Evolutionary conservation across 306 rosid species (phyloP).

Genomic region (Spatholobus suberectus): DNA sequence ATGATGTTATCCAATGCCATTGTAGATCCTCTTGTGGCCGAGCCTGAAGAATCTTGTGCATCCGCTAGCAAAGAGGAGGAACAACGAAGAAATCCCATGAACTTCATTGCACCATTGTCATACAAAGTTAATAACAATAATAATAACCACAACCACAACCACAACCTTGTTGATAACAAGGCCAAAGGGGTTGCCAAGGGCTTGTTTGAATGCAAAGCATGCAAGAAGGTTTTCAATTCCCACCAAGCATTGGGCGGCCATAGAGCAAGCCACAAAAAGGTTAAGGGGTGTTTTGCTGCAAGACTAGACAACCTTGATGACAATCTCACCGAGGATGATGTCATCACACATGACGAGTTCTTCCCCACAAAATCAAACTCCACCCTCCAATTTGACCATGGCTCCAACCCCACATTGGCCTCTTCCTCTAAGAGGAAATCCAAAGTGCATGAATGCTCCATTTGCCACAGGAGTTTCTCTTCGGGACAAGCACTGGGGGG

Average conservation of each 20-base stretch:
- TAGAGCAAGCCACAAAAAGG: constrained; percentile 95
- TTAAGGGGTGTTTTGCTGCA: constrained; percentile 95
- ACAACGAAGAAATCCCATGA: constrained; percentile 56
- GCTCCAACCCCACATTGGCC: constrained; percentile 43
- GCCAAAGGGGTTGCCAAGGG: constrained; percentile 67
- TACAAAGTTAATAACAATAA: constrained; percentile 20
- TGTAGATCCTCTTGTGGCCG: constrained; percentile 58
- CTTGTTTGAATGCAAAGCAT: constrained; percentile 89
- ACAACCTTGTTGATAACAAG: constrained; percentile 44
- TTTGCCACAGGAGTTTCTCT: constrained; percentile 88
- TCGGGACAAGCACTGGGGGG: constrained; percentile 96
- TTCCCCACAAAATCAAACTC: constrained; percentile 65
- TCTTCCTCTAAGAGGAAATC: constrained; percentile 71
- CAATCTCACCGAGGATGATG: constrained; percentile 59
- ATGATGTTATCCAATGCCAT: constrained; percentile 88
- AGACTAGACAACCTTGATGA: constrained; percentile 64
- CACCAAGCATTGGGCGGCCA: constrained; percentile 99
- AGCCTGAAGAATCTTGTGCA: constrained; percentile 84
- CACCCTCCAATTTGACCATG: constrained; percentile 52
- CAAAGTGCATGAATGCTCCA: constrained; percentile 90
- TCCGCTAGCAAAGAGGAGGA: constrained; percentile 84
- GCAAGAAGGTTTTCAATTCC: constrained; percentile 91
- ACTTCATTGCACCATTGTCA: constrained; percentile 58
- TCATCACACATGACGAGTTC: constrained; percentile 61
- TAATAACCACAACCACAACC: neutral